phyloP scores from a whole-genome alignment of 495 filamentous ascomycete species.

The Chaetomium fimeti region DNA sequence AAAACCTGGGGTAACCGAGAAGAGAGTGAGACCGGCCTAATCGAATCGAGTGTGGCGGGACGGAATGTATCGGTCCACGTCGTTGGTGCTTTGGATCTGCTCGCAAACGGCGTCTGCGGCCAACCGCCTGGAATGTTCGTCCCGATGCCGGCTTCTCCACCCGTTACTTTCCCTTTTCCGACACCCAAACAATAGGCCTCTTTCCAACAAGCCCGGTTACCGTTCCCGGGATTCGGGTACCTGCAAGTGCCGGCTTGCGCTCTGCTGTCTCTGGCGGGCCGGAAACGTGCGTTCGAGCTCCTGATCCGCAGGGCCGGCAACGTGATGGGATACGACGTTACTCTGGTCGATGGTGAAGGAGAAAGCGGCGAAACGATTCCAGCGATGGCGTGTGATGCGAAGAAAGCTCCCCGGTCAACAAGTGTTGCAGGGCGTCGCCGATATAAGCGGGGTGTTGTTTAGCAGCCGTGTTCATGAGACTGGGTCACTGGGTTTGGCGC shows the following conservation, averaged over 20 bases:
- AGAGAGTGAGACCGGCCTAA: slow-evolving; percentile 5
- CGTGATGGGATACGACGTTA: neutral
- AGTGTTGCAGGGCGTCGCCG: slow-evolving; percentile 11
- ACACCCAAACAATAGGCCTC: neutral
- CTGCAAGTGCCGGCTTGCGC: slow-evolving; percentile 9
- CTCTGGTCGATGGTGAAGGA: slow-evolving; percentile 1
- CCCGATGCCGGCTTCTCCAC: neutral
- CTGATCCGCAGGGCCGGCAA: neutral
- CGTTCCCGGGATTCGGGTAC: neutral
- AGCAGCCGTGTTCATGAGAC: slow-evolving; percentile 32
- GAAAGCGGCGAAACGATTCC: neutral
- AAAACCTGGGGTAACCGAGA: slow-evolving; percentile 8
- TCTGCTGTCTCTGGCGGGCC: neutral
- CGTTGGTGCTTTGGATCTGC: neutral
- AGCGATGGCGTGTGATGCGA: neutral
- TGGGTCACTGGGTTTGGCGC: slow-evolving; percentile 7
- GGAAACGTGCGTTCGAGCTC: neutral
- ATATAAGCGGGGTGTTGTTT: slow-evolving; percentile 30
- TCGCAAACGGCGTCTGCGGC: slow-evolving; percentile 7
- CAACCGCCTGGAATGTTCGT: neutral
- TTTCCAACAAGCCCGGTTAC: neutral
- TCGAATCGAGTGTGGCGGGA: slow-evolving; percentile 6
- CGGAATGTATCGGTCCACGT: slow-evolving; percentile 8
- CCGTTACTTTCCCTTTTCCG: neutral
- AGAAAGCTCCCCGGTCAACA: slow-evolving; percentile 7